Evolutionary conservation across 1,284 basidiomycete genomes (phyloP).

Genomic region (Ceratobasidium sp.): DNA sequence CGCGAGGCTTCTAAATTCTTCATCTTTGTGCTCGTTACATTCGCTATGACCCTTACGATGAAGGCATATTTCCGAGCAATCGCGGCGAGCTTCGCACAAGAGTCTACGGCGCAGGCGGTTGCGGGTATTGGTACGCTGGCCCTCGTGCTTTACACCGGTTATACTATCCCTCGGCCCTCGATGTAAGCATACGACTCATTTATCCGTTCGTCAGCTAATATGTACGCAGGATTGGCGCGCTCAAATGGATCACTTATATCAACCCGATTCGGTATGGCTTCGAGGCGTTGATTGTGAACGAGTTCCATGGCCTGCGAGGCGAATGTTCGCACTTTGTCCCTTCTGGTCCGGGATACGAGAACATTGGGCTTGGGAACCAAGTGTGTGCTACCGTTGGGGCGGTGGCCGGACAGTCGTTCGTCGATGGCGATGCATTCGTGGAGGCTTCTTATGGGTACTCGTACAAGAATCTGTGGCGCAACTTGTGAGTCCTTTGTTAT

Average conservation of each 20-base stretch:
- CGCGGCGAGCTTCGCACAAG: constrained; percentile 64
- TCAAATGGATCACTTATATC: constrained; percentile 49
- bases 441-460: constrained; percentile 69
- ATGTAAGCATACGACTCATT: constrained; percentile 10
- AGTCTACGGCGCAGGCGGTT: constrained; percentile 68
- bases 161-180: constrained; percentile 68
- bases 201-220: background rate
- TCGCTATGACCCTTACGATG: constrained; percentile 71
- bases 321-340: constrained; percentile 61
- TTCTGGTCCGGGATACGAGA: constrained; percentile 65
- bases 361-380: constrained; percentile 64
- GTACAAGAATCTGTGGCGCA: constrained; percentile 71
- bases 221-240: constrained; percentile 24
- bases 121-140: constrained; percentile 68
- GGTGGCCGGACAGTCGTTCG: constrained; percentile 59
- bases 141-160: constrained; percentile 73
- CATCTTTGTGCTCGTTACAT: constrained; percentile 68
- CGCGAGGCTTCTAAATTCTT: constrained; percentile 65
- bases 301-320: constrained; percentile 63
- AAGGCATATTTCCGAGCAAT: constrained; percentile 70
- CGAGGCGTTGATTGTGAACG: constrained; percentile 66
- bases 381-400: constrained; percentile 71
- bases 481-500: constrained; percentile 57
- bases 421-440: constrained; percentile 67
- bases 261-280: constrained; percentile 64